Conservation (phyloP, 169 alveolate species). For the Toxoplasma gondii region DNA sequence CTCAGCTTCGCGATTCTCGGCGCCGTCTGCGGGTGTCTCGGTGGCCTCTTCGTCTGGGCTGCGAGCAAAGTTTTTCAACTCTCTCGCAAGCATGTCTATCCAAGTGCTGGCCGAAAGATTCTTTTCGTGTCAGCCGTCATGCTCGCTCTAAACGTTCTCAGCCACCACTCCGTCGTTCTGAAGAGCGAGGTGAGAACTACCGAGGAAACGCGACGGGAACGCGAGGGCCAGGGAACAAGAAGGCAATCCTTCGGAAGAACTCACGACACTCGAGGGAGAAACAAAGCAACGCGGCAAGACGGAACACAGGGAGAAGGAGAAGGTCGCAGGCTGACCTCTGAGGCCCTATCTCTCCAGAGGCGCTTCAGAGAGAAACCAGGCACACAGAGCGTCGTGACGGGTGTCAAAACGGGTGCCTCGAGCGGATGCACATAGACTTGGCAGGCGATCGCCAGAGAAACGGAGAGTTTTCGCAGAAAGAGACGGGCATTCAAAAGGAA, state of each 20-base stretch:
- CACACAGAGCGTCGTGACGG: too few relatives aligned
- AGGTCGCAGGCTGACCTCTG: too few relatives aligned
- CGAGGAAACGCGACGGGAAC: neutral
- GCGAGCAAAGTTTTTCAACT: slow-evolving; percentile 3
- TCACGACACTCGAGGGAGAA: too few relatives aligned
- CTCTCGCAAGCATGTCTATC: neutral
- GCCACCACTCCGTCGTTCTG: slow-evolving; percentile 10
- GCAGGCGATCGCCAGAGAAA: too few relatives aligned
- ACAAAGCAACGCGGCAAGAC: too few relatives aligned
- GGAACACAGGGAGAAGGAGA: neutral
- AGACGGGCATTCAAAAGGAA: too few relatives aligned
- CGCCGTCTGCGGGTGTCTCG: slow-evolving; percentile 43
- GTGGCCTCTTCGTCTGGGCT: slow-evolving; percentile 25
- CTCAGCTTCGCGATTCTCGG: slow-evolving; percentile 25
- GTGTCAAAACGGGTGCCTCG: too few relatives aligned
- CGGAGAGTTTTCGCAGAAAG: too few relatives aligned
- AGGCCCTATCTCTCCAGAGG: too few relatives aligned
- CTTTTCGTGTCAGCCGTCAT: neutral
- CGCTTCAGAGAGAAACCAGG: slow-evolving; percentile 9
- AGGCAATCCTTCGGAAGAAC: too few relatives aligned
- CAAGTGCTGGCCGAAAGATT: neutral
- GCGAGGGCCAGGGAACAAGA: too few relatives aligned
- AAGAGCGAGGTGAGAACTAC: neutral
- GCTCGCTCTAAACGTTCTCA: neutral
- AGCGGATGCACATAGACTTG: too few relatives aligned